Conservation (phyloP, 441 rosid genomes). For the Gossypium schwendimanii region DNA sequence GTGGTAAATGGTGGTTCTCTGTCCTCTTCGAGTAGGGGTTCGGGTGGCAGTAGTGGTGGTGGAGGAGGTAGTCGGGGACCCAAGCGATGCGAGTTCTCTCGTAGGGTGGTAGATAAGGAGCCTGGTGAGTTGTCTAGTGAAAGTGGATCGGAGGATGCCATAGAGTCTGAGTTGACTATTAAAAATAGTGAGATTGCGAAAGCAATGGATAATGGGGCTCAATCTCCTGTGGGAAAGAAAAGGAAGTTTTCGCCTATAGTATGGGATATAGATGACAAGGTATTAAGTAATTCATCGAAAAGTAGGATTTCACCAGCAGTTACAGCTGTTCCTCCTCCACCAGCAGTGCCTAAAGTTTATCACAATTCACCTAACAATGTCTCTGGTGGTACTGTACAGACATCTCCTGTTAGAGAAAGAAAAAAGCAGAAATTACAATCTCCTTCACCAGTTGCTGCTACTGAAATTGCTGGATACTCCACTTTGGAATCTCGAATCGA, state of each 20-base stretch:
- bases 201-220: constrained; percentile 41
- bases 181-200: constrained; percentile 34
- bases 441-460: constrained; percentile 28
- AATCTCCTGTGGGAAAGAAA: constrained; percentile 53
- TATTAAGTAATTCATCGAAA: constrained; percentile 29
- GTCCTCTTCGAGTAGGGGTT: constrained; percentile 50
- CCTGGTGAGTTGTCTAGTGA: constrained; percentile 99
- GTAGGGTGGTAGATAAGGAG: constrained; percentile 65
- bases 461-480: constrained; percentile 24
- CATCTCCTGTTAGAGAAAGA: constrained; percentile 33
- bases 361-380: constrained; percentile 35
- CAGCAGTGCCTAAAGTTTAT: constrained; percentile 44
- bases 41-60: constrained; percentile 42
- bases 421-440: constrained; percentile 22
- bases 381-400: constrained; percentile 32
- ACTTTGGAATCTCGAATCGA: constrained; percentile 31
- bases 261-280: constrained; percentile 85
- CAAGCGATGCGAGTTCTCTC: constrained; percentile 29
- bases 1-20: constrained; percentile 42
- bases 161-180: constrained; percentile 38
- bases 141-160: constrained; percentile 86
- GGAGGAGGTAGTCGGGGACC: constrained; percentile 32
- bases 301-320: constrained; percentile 30
- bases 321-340: constrained; percentile 50
- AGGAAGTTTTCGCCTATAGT: constrained; percentile 94